phyloP scores from a whole-genome alignment of 495 filamentous ascomycete species.

The Rusavskia elegans region DNA sequence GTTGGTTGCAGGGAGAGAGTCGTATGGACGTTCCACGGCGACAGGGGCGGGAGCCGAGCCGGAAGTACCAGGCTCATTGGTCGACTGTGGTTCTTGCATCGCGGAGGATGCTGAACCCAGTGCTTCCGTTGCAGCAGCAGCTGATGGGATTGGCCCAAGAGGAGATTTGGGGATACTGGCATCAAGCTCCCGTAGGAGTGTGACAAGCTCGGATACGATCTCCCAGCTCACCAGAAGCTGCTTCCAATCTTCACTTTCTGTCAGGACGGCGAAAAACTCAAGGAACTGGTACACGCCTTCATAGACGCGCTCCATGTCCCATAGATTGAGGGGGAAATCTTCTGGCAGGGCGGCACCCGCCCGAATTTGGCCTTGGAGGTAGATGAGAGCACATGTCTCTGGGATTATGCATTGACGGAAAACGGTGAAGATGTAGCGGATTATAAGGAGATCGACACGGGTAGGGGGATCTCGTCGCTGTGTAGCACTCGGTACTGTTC shows the following conservation, averaged over 20 bases:
- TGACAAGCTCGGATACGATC: constrained; percentile 66
- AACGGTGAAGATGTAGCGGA: constrained; percentile 82
- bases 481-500: constrained; percentile 28
- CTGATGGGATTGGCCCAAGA: constrained; percentile 24
- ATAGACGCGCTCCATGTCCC: constrained; percentile 89
- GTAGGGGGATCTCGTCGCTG: constrained; percentile 8
- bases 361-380: constrained; percentile 79
- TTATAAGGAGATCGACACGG: constrained; percentile 47
- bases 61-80: neutral
- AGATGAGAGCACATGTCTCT: constrained; percentile 82
- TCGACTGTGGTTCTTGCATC: constrained; percentile 11
- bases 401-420: constrained; percentile 85
- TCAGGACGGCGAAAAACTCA: constrained; percentile 84
- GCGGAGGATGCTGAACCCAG: constrained; percentile 14
- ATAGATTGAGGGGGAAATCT: constrained; percentile 85
- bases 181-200: constrained; percentile 72
- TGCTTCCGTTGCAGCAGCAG: constrained; percentile 12
- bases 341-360: constrained; percentile 45
- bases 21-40: constrained; percentile 40
- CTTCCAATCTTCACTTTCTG: constrained; percentile 54
- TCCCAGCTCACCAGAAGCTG: constrained; percentile 77
- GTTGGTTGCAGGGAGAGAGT: constrained; percentile 16
- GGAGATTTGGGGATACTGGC: constrained; percentile 63
- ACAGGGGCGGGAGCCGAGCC: constrained; percentile 23
- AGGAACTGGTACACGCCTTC: constrained; percentile 85